Conservation (phyloP, 73 alveolate genomes). For the Paramecium tetraurelia region DNA sequence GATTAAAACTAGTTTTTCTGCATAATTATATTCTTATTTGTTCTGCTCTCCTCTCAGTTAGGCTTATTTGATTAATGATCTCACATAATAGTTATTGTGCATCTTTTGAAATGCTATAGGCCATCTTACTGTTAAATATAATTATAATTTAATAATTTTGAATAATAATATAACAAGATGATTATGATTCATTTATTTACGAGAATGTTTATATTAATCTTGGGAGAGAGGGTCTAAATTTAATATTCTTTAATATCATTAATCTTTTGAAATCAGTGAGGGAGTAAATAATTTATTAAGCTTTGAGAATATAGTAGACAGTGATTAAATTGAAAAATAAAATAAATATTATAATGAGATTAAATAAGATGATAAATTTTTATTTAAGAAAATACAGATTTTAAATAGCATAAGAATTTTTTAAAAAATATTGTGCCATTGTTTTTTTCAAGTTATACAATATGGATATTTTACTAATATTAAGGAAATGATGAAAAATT, state of each 20-base stretch:
- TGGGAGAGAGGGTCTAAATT: background rate
- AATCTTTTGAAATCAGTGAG: too few species aligned
- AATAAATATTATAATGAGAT: background rate
- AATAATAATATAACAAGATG: background rate
- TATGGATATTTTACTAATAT: background rate
- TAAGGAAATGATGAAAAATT: background rate
- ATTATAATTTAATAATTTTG: background rate
- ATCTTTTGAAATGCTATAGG: slow-evolving; percentile 7
- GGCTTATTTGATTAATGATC: background rate
- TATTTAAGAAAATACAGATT: background rate
- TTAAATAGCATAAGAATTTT: background rate
- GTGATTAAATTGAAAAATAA: background rate
- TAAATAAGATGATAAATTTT: background rate
- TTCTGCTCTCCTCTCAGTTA: slow-evolving; percentile 9
- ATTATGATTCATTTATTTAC: background rate
- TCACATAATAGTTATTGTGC: slow-evolving; percentile 10
- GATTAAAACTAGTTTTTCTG: slow-evolving; percentile 22
- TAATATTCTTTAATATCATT: background rate
- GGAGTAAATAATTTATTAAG: too few species aligned
- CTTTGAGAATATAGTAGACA: background rate
- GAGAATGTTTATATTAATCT: too few species aligned
- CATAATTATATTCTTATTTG: slow-evolving; percentile 1
- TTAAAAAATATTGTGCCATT: background rate
- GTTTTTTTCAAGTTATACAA: background rate
- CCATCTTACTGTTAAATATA: slow-evolving; percentile 8